Evolutionary conservation across 805 yeast genomes (phyloP), one percentile per base, ranked within the genome.

Genomic region (Pichia cephalocereana): DNA sequence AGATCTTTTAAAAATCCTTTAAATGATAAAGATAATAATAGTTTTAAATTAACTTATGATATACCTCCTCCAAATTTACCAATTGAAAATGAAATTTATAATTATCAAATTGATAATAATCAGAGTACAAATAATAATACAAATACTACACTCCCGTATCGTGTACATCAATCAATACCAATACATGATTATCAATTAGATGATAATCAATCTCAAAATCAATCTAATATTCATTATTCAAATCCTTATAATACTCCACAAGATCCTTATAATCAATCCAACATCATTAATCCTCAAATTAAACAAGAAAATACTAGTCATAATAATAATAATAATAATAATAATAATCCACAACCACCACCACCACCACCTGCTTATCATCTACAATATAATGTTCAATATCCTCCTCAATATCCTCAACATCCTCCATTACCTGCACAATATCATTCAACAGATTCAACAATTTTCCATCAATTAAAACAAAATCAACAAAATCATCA

Each of bases 1-100:
- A 69, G 96, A 43, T 78, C 93, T 2, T 58, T 63, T 44, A 63
- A 60, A 34, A 63, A 62, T 43, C 51, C 59, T 14, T 37, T 57
- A 1, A 52, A 64, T 8, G 66, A 62, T 43, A 61, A 57, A 42
- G 68, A 64, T 46, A 34, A 18, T 34, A 61, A 59, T 10, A 64
- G 57, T 46, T 42, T 64, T 46, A 63, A 61, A 42, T 43, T 46
- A 26, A 48, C 54, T 2, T 50, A 46, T 41, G 52, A 46, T 37
- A 14, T 42, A n/a, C 49, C 45, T 7, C 38, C 53, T 0, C n/a
- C n/a, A n/a, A 43, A 45, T 45, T 17, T 34, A 12, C 40, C 37
- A 3, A 18, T 36, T 17, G 37, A 34, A 8, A 7, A 9, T 10
- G 17, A 27, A 27, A n/a, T 15, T 23, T 9, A 15, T 19, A 27